phyloP scores from a whole-genome alignment of 495 filamentous ascomycete genomes.

The Trypethelium eluteriae region DNA sequence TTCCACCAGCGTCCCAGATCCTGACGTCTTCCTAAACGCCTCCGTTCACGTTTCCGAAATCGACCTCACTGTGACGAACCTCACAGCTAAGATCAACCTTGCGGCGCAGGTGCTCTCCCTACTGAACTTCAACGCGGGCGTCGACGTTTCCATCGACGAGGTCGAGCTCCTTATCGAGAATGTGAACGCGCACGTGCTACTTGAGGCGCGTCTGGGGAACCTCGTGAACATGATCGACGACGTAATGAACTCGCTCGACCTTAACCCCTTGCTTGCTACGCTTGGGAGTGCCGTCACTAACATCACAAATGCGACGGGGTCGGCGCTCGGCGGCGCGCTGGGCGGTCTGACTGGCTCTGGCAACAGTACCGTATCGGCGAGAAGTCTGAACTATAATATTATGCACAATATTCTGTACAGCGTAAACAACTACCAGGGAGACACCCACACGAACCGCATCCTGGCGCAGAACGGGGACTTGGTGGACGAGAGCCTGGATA shows the following conservation, averaged over 20 bases:
- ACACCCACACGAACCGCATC: constrained; percentile 49
- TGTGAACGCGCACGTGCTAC: constrained; percentile 48
- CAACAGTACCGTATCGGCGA: constrained; percentile 7
- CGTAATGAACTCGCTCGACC: constrained; percentile 46
- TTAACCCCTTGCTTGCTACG: constrained; percentile 50
- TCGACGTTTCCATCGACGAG: constrained; percentile 46
- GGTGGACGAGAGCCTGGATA: constrained; percentile 46
- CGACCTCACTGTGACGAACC: constrained; percentile 47
- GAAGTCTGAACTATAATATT: constrained; percentile 34
- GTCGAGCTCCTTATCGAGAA: constrained; percentile 48
- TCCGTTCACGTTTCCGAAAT: constrained; percentile 47
- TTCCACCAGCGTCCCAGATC: constrained; percentile 35
- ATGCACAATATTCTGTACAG: constrained; percentile 48
- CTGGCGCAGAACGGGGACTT: constrained; percentile 49
- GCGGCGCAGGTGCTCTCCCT: constrained; percentile 50
- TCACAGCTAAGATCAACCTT: constrained; percentile 54
- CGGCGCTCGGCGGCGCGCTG: constrained; percentile 27
- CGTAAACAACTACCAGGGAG: constrained; percentile 48
- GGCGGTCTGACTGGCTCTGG: background rate
- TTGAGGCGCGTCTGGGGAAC: constrained; percentile 50
- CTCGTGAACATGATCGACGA: constrained; percentile 49
- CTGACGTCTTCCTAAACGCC: constrained; percentile 52
- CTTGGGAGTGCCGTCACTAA: constrained; percentile 43
- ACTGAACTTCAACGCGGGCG: constrained; percentile 50
- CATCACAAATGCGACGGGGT: constrained; percentile 41